Percentiles rank a stretch among this genome's conserved stretches.
Evolutionary conservation across 2,329 filamentous ascomycete genomes (phyloP).

Genomic region (Endoconidiophora laricicola): DNA sequence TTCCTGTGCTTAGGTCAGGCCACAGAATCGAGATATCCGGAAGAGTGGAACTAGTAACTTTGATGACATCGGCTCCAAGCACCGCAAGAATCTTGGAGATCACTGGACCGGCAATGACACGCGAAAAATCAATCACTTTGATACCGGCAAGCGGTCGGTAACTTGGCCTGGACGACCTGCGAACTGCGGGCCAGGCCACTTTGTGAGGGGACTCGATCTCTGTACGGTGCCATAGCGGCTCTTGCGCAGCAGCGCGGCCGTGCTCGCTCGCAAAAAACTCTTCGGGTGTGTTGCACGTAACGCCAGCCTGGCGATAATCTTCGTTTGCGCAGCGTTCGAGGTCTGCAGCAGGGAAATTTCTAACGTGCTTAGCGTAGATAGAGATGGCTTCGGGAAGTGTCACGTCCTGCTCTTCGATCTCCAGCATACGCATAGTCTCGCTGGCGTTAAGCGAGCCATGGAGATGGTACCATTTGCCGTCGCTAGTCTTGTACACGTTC

Average conservation of each 20-base stretch:
- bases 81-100: constrained; percentile 57
- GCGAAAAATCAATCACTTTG: constrained; percentile 58
- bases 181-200: constrained; percentile 11
- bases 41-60: constrained; percentile 51
- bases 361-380: constrained; percentile 14
- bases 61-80: constrained; percentile 58
- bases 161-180: too few species aligned
- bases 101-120: constrained; percentile 60
- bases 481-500: constrained; percentile 15
- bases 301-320: constrained; percentile 17
- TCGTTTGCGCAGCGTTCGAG: constrained; percentile 16
- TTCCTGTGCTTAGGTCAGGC: constrained; percentile 55
- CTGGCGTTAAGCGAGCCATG: constrained; percentile 16
- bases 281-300: constrained; percentile 16
- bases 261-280: constrained; percentile 18
- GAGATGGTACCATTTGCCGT: constrained; percentile 15
- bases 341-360: constrained; percentile 14
- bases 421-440: constrained; percentile 13
- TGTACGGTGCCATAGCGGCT: constrained; percentile 13
- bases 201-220: constrained; percentile 13
- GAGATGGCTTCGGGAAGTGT: constrained; percentile 16
- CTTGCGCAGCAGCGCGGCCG: constrained; percentile 15
- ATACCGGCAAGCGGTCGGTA: constrained; percentile 36
- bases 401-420: constrained; percentile 12
- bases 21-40: constrained; percentile 58